Conservation (phyloP, 2,329 filamentous ascomycete species). For the Stagonosporopsis tanaceti region DNA sequence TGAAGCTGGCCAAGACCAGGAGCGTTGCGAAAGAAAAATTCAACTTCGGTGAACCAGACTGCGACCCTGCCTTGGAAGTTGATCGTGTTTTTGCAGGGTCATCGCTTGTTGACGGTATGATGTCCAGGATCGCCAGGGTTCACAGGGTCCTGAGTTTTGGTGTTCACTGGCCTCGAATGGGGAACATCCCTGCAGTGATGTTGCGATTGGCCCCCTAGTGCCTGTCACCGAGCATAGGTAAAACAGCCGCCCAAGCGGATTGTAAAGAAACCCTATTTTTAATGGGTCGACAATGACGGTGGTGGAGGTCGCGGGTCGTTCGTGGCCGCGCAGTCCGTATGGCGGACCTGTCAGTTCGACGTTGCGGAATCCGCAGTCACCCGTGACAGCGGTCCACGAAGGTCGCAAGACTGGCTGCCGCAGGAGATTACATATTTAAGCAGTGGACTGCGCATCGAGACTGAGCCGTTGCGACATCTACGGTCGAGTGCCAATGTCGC, state of each 20-base stretch:
- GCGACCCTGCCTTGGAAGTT: slow-evolving; percentile 23
- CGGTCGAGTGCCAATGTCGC: neutral
- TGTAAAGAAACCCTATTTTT: neutral
- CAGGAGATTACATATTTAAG: neutral
- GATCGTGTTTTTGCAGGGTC: slow-evolving; percentile 22
- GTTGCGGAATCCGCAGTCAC: slow-evolving; percentile 1
- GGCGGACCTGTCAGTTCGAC: slow-evolving; percentile 1
- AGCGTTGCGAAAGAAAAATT: slow-evolving; percentile 16
- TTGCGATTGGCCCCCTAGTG: slow-evolving; percentile 20
- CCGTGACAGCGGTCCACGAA: neutral
- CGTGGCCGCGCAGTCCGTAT: neutral
- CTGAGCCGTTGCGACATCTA: neutral
- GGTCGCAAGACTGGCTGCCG: neutral
- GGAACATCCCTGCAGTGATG: slow-evolving; percentile 37
- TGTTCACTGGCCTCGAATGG: slow-evolving; percentile 25
- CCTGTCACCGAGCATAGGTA: slow-evolving; percentile 29
- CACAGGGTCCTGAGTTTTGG: slow-evolving; percentile 29
- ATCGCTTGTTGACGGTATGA: slow-evolving; percentile 22
- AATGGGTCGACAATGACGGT: slow-evolving; percentile 29
- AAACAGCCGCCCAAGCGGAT: slow-evolving; percentile 21
- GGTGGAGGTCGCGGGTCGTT: slow-evolving; percentile 9
- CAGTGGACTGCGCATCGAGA: neutral
- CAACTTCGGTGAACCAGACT: slow-evolving; percentile 15
- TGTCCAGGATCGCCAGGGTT: slow-evolving; percentile 28
- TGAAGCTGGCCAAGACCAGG: slow-evolving; percentile 17